Evolutionary conservation across 164 flowering plant genomes (phyloP), one percentile per base, ranked within the genome.

Genomic region (Annona cherimola): DNA sequence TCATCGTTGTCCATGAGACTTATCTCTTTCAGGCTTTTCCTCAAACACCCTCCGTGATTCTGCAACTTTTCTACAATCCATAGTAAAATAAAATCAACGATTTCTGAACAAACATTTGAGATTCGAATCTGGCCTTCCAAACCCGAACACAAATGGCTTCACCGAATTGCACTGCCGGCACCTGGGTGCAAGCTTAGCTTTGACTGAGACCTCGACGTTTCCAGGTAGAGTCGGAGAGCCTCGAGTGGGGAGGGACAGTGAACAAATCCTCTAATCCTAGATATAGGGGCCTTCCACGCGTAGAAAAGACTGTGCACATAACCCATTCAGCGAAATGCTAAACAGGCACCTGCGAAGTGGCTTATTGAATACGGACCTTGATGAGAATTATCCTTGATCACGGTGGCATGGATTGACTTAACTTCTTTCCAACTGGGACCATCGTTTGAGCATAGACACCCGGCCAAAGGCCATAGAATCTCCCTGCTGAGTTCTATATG

Each of bases 21-120:
- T 78, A 83, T 91, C 98, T 80, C 91, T 90, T 41, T 83, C 87
- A 44, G 84, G 79, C 92, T 91, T 91, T 84, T 84, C 94, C 80
- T 90, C 92, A 68, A 91, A 93, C 85, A 91, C 91, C 62, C 44
- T 82, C 35, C 75, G 73, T 0, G 89, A 70, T 3, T 84, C 80
- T 16, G 11, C 71, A 73, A 84, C 35, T 64, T 63, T 78, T 5
- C 77, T 75, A 61, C 77, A 55, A 74, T 70, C 35, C 78, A 2
- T 87, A 75, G 68, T 92, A 91, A 45, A 82, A 90, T 77, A 84
- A 89, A 76, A 89, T 63, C 81, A 91, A 61, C 5, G 87, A 76
- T 62, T 94, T 91, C 74, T 83, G 90, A 68, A 93, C 88, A 82
- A 80, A 84, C 50, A 86, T 78, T 74, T 86, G 82, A 1, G 82